A percentile compares a stretch with the other conserved stretches of the same genome.
These are phyloP conservation scores for Dipteronia sinensis DNA, from an alignment of 345 rosid genomes.

Conservation along the genomic window DNA sequence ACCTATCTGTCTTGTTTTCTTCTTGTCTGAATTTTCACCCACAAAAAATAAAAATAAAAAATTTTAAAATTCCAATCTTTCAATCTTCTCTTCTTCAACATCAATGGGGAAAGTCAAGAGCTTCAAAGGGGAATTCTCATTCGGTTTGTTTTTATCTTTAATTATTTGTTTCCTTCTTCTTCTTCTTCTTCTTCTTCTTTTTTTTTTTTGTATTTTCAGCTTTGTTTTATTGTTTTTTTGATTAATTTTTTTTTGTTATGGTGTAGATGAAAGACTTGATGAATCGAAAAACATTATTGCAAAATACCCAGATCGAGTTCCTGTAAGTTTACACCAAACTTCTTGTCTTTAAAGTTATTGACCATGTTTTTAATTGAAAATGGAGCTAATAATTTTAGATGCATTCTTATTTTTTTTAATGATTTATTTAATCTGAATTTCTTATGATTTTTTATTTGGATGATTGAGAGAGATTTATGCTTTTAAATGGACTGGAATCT, in stretches of 20 bases:
- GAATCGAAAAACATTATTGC: conserved; percentile 54
- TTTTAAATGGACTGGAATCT: not conserved
- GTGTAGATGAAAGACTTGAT: conserved; percentile 55
- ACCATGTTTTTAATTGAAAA: not conserved
- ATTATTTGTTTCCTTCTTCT: not conserved
- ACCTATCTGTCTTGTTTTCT: not conserved
- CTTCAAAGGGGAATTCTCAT: conserved; percentile 39
- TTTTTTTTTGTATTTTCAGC: not conserved
- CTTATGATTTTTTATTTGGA: not conserved
- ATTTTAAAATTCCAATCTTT: not conserved
- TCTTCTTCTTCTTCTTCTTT: no score
- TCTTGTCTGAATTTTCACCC: not conserved
- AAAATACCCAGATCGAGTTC: conserved; percentile 73
- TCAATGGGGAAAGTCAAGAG: conserved; percentile 39
- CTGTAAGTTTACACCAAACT: conserved; percentile 38
- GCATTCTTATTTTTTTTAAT: not conserved
- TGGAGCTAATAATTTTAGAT: not conserved
- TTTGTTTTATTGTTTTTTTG: not conserved
- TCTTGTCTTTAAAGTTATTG: not conserved
- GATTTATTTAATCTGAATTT: not conserved
- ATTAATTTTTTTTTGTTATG: not conserved
- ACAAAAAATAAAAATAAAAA: not conserved
- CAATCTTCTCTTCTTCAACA: not conserved
- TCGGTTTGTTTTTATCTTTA: conserved; percentile 22
- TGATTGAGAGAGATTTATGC: not conserved